These are phyloP conservation scores for Naganishia randhawae DNA, from an alignment of 768 basidiomycete species.

Conservation along the genomic window DNA sequence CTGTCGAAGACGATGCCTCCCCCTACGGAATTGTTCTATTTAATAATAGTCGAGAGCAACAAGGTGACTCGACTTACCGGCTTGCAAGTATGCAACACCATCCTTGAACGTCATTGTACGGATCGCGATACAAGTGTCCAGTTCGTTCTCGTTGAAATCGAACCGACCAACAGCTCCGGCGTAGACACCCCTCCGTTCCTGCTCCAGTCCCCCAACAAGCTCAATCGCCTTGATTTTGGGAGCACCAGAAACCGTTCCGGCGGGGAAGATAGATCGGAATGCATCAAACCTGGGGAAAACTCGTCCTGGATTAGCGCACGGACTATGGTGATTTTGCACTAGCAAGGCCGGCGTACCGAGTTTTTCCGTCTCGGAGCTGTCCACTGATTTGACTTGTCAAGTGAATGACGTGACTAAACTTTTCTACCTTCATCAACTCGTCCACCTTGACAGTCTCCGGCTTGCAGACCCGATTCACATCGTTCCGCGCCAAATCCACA, in stretches of 20 bases:
- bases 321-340: background rate
- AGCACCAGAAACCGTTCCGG: conserved; percentile 96
- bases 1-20: conserved; percentile 97
- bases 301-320: background rate
- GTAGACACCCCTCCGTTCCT: conserved; percentile 86
- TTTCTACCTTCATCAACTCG: conserved; percentile 85
- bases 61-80: conserved; percentile 48
- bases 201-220: conserved; percentile 77
- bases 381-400: conserved; percentile 94
- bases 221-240: conserved; percentile 99
- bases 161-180: conserved; percentile 98
- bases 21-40: conserved; percentile 51
- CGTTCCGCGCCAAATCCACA: conserved; percentile 94
- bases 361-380: conserved; percentile 70
- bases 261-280: conserved; percentile 97
- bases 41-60: background rate
- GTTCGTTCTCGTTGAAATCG: conserved; percentile 78
- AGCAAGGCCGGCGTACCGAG: conserved; percentile 58
- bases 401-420: conserved; percentile 97
- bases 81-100: conserved; percentile 79
- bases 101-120: conserved; percentile 96
- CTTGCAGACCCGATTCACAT: conserved; percentile 94
- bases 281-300: conserved; percentile 74
- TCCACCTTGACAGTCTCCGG: conserved; percentile 95
- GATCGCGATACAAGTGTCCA: conserved; percentile 99